phyloP scores from a whole-genome alignment of 2,329 filamentous ascomycete species.

The Calycina marina region DNA sequence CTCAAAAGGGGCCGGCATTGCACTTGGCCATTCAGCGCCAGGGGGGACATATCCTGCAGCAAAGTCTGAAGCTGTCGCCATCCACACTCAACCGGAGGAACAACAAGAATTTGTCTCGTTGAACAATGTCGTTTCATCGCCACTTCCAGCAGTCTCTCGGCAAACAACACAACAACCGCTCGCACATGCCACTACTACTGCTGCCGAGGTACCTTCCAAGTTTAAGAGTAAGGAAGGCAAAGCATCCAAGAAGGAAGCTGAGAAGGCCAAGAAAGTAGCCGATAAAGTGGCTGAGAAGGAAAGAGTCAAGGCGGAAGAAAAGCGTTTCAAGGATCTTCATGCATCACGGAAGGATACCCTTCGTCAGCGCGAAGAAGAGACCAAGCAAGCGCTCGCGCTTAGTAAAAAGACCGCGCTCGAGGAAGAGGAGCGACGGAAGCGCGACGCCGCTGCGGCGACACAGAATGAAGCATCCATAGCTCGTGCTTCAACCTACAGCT shows the following conservation, averaged over 20 bases:
- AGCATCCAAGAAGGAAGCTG: slow-evolving; percentile 40
- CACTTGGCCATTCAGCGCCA: slow-evolving; percentile 31
- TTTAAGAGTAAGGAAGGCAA: slow-evolving; percentile 43
- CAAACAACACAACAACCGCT: slow-evolving; percentile 2
- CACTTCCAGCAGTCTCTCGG: slow-evolving; percentile 23
- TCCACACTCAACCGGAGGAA: slow-evolving; percentile 33
- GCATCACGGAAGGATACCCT: slow-evolving; percentile 25
- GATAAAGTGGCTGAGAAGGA: slow-evolving; percentile 30
- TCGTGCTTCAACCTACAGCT: slow-evolving; percentile 2
- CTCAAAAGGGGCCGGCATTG: slow-evolving; percentile 40
- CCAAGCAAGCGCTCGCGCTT: slow-evolving; percentile 42
- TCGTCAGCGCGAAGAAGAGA: slow-evolving; percentile 36
- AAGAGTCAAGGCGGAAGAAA: slow-evolving; percentile 29
- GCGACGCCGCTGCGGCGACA: slow-evolving; percentile 3
- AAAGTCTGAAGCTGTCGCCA: slow-evolving; percentile 35
- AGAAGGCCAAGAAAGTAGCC: slow-evolving; percentile 26
- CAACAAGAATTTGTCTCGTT: slow-evolving; percentile 42
- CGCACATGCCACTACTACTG: neutral
- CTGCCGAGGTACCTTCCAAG: slow-evolving; percentile 19
- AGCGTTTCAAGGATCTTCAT: slow-evolving; percentile 21
- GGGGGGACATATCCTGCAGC: slow-evolving; percentile 27
- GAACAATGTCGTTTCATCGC: slow-evolving; percentile 53
- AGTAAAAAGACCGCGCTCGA: slow-evolving; percentile 40
- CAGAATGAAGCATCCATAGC: too few species aligned
- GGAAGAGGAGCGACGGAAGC: slow-evolving; percentile 42